Evolutionary conservation across 768 basidiomycete genomes (phyloP).

Genomic region (Termitomyces sp.): DNA sequence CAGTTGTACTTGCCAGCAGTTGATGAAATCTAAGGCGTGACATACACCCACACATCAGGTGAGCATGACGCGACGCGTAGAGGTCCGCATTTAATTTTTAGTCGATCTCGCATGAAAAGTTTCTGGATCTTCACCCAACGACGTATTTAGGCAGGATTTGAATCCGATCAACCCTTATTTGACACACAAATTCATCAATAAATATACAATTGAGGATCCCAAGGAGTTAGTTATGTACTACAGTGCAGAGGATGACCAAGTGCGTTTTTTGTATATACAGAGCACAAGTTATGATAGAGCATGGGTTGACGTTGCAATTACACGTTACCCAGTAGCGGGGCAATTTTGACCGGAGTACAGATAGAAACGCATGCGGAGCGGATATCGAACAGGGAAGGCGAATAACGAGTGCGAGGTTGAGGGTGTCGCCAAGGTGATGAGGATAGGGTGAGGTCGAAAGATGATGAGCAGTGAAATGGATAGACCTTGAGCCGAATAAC

Average conservation of each 20-base stretch:
- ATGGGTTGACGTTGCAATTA: constrained; percentile 8
- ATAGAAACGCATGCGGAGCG: constrained; percentile 3
- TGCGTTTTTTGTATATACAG: constrained; percentile 16
- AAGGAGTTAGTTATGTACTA: background rate
- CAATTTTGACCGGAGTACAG: constrained; percentile 10
- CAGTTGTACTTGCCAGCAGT: too few relatives aligned
- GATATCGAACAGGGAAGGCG: constrained; percentile 1
- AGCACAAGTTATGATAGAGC: constrained; percentile 10
- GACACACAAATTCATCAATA: background rate
- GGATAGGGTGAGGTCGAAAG: constrained; percentile 22
- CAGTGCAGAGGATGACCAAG: background rate
- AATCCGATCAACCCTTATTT: background rate
- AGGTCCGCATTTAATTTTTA: too few relatives aligned
- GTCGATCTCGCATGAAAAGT: too few relatives aligned
- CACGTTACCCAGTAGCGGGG: constrained; percentile 7
- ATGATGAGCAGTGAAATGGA: constrained; percentile 1
- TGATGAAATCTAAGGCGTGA: background rate
- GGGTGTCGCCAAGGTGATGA: constrained; percentile 21
- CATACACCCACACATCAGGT: background rate
- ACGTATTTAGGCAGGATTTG: background rate
- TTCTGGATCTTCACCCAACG: too few relatives aligned
- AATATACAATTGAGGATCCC: background rate
- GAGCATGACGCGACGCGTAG: background rate
- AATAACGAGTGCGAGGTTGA: constrained; percentile 4
- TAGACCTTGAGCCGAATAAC: background rate